These are phyloP conservation scores for Verticillium longisporum DNA, from an alignment of 2,329 filamentous ascomycete genomes.

Conservation along the genomic window DNA sequence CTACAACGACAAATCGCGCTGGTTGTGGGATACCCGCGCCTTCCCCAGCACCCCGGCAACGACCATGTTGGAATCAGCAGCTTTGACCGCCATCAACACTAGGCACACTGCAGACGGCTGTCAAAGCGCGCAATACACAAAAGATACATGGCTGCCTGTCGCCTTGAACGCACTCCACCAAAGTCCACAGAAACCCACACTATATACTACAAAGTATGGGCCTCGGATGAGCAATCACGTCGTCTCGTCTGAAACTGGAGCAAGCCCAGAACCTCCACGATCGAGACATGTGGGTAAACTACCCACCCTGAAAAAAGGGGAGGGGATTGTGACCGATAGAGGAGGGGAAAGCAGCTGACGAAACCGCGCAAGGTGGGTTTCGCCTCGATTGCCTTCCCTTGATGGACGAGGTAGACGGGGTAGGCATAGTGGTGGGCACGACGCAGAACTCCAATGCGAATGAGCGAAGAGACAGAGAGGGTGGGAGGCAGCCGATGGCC, in stretches of 20 bases:
- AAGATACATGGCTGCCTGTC: not conserved
- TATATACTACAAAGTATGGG: not conserved
- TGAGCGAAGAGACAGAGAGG: not conserved
- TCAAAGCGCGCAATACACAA: not conserved
- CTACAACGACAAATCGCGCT: not conserved
- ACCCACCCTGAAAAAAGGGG: not conserved
- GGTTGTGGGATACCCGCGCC: not conserved
- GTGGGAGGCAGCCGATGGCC: not conserved
- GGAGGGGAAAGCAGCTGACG: not conserved
- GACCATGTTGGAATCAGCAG: not conserved
- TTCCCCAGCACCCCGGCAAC: not conserved
- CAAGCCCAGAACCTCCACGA: not conserved
- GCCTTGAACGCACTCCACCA: not conserved
- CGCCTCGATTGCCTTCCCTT: not conserved
- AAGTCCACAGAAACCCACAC: not conserved
- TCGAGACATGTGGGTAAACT: not conserved
- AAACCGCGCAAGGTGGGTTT: not conserved
- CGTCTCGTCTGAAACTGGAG: not conserved
- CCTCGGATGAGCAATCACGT: not conserved
- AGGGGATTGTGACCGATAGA: not conserved
- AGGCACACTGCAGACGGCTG: not conserved
- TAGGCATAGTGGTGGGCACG: not conserved
- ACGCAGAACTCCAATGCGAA: not conserved
- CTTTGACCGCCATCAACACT: not conserved
- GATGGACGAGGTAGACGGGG: not conserved